A percentile compares a stretch with the other conserved stretches of the same genome.
Conservation (phyloP, 1,284 basidiomycete species). For the Lignosus rhinocerotis region DNA sequence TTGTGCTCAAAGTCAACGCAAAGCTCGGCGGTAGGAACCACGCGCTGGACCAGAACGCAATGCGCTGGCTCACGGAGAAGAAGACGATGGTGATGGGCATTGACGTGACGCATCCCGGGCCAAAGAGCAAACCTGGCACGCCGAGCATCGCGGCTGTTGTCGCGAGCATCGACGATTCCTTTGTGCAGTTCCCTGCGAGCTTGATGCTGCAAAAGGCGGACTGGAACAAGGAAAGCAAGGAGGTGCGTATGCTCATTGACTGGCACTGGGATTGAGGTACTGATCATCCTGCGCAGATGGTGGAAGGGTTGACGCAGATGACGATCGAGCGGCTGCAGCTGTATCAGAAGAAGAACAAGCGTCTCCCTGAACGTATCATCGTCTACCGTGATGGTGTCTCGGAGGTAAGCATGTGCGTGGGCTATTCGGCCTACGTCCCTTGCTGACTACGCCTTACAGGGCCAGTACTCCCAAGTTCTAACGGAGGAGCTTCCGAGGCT, state of each 20-base stretch:
- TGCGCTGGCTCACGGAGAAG: constrained; percentile 63
- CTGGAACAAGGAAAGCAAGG: constrained; percentile 42
- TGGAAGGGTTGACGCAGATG: constrained; percentile 64
- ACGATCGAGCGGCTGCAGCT: constrained; percentile 64
- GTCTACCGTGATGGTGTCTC: constrained; percentile 78
- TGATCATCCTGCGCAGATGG: constrained; percentile 50
- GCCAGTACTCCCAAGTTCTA: constrained; percentile 65
- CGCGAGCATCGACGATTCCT: constrained; percentile 63
- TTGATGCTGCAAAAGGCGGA: constrained; percentile 61
- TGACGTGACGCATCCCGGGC: constrained; percentile 75
- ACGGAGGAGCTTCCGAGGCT: constrained; percentile 59
- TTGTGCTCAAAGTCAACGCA: constrained; percentile 64
- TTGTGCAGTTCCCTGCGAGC: constrained; percentile 72
- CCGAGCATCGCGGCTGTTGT: constrained; percentile 81
- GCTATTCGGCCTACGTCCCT: background rate
- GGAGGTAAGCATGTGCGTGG: constrained; percentile 45
- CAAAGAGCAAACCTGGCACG: constrained; percentile 54
- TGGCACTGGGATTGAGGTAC: background rate
- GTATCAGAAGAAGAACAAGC: constrained; percentile 53
- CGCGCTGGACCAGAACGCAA: constrained; percentile 51
- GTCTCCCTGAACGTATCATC: constrained; percentile 62
- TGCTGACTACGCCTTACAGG: constrained; percentile 39
- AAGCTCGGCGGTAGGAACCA: constrained; percentile 82
- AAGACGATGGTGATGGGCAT: constrained; percentile 81
- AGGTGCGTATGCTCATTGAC: constrained; percentile 44